Evolutionary conservation across 352 stramenopile genomes (phyloP).

Genomic region (Globisporangium spinosum): DNA sequence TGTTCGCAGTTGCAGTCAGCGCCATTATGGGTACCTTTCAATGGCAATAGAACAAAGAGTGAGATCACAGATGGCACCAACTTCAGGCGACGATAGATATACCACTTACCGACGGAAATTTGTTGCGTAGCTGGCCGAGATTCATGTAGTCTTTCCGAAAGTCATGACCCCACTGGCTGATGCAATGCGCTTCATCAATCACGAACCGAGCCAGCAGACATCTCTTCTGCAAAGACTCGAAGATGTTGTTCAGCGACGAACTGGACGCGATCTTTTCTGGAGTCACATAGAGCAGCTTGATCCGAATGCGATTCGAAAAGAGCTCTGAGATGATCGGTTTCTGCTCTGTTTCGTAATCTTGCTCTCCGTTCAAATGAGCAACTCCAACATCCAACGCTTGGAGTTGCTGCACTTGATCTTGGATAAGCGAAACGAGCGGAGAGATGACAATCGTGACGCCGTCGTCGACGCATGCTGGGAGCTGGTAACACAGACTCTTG

Average conservation of each 20-base stretch:
- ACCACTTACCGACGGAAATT: slow-evolving; percentile 89
- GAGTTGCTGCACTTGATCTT: slow-evolving; percentile 98
- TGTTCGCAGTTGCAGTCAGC: slow-evolving; percentile 84
- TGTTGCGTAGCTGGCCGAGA: slow-evolving; percentile 86
- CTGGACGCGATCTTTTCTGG: slow-evolving; percentile 95
- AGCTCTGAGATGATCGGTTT: slow-evolving; percentile 86
- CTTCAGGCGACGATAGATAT: background rate
- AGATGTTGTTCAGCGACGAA: slow-evolving; percentile 85
- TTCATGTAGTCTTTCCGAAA: slow-evolving; percentile 98
- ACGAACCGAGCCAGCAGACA: slow-evolving; percentile 95
- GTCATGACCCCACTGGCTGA: slow-evolving; percentile 98
- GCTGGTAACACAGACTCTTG: slow-evolving; percentile 98
- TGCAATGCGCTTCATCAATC: slow-evolving; percentile 96
- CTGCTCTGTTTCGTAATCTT: slow-evolving; percentile 86
- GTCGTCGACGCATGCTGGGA: slow-evolving; percentile 85
- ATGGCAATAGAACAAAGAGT: background rate
- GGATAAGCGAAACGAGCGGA: slow-evolving; percentile 97
- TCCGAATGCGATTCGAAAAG: slow-evolving; percentile 74
- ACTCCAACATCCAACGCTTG: slow-evolving; percentile 91
- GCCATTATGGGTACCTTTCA: slow-evolving; percentile 84
- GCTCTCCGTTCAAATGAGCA: slow-evolving; percentile 80
- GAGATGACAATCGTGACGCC: slow-evolving; percentile 97
- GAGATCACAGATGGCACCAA: background rate
- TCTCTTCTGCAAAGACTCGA: slow-evolving; percentile 69
- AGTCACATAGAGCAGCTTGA: slow-evolving; percentile 98